Conservation (phyloP, 768 basidiomycete species). For the Mycena alexandri region DNA sequence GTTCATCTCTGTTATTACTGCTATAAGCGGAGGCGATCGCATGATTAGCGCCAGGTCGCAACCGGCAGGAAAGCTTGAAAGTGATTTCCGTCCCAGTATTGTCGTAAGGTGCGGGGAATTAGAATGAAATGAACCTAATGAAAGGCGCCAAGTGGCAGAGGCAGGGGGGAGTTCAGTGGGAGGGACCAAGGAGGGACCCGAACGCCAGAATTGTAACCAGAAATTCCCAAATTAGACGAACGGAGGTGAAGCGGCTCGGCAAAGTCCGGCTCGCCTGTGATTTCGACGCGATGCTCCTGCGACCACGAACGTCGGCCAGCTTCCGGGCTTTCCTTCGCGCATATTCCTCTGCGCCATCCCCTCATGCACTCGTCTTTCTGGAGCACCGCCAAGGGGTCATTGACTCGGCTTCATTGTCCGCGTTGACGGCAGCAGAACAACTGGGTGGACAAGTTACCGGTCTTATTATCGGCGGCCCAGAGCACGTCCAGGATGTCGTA, state of each 20-base stretch:
- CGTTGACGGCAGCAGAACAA: slow-evolving; percentile 89
- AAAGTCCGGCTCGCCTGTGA: too few relatives aligned
- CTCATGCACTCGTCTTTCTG: slow-evolving; percentile 88
- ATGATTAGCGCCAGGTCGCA: slow-evolving; percentile 22
- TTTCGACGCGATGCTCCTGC: slow-evolving; percentile 18
- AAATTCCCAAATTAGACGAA: too few relatives aligned
- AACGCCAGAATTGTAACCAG: too few relatives aligned
- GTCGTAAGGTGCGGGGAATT: too few relatives aligned
- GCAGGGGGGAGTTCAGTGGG: too few relatives aligned
- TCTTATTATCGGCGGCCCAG: slow-evolving; percentile 76
- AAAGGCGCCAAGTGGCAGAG: too few relatives aligned
- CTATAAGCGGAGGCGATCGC: slow-evolving; percentile 20
- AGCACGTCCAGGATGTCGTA: slow-evolving; percentile 73
- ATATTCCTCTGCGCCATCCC: slow-evolving; percentile 72
- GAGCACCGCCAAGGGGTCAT: slow-evolving; percentile 88
- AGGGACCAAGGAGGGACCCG: too few relatives aligned
- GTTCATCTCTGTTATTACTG: slow-evolving; percentile 11
- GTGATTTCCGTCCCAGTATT: slow-evolving; percentile 1
- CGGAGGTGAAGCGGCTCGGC: too few relatives aligned
- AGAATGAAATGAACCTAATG: too few relatives aligned
- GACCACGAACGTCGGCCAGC: slow-evolving; percentile 31
- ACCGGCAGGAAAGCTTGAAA: slow-evolving; percentile 9
- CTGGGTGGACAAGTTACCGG: slow-evolving; percentile 91
- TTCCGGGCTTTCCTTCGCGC: slow-evolving; percentile 50
- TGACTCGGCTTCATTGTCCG: slow-evolving; percentile 88